A percentile compares a stretch with the other conserved stretches of the same genome.
phyloP scores from a whole-genome alignment of 176 grass and related monocot genomes.

The Triticum turgidum region DNA sequence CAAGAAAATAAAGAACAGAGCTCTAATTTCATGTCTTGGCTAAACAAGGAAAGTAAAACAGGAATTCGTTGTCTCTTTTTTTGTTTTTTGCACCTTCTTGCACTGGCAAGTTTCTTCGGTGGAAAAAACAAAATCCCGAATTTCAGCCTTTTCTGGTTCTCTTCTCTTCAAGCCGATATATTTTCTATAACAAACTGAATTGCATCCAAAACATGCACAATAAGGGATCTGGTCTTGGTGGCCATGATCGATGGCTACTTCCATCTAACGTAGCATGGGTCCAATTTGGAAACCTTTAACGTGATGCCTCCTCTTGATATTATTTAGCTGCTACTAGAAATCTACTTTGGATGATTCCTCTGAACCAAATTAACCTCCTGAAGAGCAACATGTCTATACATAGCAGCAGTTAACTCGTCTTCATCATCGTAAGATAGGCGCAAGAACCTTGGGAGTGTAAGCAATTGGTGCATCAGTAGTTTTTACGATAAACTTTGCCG shows the following conservation, averaged over 20 bases:
- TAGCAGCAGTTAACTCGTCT: not conserved
- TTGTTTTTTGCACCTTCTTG: not conserved
- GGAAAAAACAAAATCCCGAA: not conserved
- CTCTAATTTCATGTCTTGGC: not conserved
- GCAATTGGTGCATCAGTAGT: not conserved
- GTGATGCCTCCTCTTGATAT: not conserved
- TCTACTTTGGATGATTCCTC: not conserved
- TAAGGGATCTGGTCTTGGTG: not conserved
- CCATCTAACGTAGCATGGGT: not conserved
- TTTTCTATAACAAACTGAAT: not conserved
- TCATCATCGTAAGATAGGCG: not conserved
- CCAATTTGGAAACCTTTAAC: not conserved
- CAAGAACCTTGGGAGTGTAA: not conserved
- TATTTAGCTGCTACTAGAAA: slow-evolving; percentile 1
- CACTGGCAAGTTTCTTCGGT: not conserved
- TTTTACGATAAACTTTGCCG: not conserved
- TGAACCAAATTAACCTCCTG: not conserved
- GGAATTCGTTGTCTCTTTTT: not conserved
- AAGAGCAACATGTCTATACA: not conserved
- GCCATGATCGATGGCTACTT: not conserved
- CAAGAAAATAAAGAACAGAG: not conserved
- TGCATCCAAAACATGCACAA: too few species aligned
- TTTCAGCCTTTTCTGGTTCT: not conserved
- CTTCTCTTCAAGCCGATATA: not conserved
- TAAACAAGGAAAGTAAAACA: not conserved